A percentile compares a stretch with the other conserved stretches of the same genome.
Conservation (phyloP, 78 protist genomes). For the Dictyostelium purpureum region DNA sequence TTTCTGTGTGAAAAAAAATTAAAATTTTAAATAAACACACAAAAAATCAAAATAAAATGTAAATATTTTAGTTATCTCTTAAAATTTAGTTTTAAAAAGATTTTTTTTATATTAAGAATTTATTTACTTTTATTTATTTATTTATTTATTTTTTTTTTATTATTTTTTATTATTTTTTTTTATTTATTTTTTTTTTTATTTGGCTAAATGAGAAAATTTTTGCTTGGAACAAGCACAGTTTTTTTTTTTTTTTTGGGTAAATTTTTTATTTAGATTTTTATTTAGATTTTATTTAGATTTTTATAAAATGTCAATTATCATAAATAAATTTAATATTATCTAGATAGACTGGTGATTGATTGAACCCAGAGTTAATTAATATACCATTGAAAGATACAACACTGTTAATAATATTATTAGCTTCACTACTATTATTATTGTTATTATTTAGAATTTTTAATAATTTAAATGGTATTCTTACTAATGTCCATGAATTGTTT, state of each 20-base stretch:
- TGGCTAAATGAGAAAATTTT: neutral
- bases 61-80: neutral
- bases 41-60: neutral
- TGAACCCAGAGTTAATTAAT: neutral
- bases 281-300: neutral
- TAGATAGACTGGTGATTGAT: neutral
- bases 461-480: neutral
- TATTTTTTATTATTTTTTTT: neutral
- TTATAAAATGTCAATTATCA: neutral
- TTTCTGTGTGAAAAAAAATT: no score
- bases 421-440: no score
- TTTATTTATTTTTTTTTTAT: no score
- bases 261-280: neutral
- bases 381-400: neutral
- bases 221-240: neutral
- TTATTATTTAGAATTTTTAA: neutral
- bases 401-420: no score
- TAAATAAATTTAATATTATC: conserved; percentile 34
- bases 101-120: no score
- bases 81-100: no score
- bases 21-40: neutral
- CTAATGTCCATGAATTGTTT: neutral
- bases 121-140: no score
- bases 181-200: neutral
- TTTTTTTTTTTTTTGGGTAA: neutral